A percentile compares a stretch with the other conserved stretches of the same genome.
Conservation (phyloP, 345 rosid species). For the Gossypium bickii region DNA sequence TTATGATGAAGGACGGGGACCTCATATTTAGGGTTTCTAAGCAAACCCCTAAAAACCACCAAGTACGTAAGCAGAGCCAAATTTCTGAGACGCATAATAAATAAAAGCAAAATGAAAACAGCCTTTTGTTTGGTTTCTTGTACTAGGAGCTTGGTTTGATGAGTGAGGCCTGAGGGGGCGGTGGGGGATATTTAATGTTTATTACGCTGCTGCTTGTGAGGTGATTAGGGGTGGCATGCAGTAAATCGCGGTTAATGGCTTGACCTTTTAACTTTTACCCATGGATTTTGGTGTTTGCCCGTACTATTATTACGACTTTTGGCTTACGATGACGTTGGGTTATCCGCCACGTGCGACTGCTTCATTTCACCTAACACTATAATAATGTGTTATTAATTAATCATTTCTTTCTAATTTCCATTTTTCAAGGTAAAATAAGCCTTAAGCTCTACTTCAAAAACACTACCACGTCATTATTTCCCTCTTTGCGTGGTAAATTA, state of each 20-base stretch:
- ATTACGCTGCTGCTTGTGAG: conserved; percentile 14
- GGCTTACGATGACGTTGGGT: conserved; percentile 24
- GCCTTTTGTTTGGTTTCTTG: too few relatives aligned
- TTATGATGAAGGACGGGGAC: not conserved
- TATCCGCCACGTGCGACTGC: conserved; percentile 37
- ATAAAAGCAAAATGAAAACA: not conserved
- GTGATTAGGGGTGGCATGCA: not conserved
- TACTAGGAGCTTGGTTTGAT: too few relatives aligned
- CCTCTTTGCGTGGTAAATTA: too few relatives aligned
- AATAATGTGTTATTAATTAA: too few relatives aligned
- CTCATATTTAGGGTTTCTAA: conserved; percentile 32
- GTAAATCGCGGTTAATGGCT: not conserved
- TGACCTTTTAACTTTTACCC: not conserved
- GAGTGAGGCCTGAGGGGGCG: not conserved
- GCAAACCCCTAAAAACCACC: not conserved
- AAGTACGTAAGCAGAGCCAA: conserved; percentile 25
- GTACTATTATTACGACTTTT: not conserved
- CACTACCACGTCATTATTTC: too few relatives aligned
- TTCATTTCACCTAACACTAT: too few relatives aligned
- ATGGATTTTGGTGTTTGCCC: too few relatives aligned
- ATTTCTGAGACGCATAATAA: not conserved
- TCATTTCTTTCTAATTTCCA: too few relatives aligned
- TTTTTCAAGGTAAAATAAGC: too few relatives aligned
- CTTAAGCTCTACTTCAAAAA: too few relatives aligned
- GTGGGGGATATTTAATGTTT: conserved; percentile 31